Evolutionary conservation across 208 protist genomes (phyloP).

Genomic region (Angomonas ambiguus): DNA sequence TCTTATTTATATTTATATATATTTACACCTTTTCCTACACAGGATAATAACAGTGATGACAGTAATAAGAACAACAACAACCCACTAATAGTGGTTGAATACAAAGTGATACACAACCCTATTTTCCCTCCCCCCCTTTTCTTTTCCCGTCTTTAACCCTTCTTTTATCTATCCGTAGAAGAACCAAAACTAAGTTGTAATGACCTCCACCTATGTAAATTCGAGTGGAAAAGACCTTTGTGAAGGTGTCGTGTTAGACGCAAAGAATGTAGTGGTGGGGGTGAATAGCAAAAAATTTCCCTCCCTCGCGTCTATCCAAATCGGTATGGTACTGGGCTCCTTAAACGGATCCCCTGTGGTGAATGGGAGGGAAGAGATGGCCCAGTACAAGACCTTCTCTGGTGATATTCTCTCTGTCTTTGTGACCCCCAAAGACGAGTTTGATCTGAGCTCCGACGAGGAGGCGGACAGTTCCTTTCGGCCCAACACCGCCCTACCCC

Average conservation of each 20-base stretch:
- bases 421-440: slow-evolving; percentile 44
- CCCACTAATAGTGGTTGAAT: no score
- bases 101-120: neutral
- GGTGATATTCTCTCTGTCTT: slow-evolving; percentile 64
- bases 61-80: neutral
- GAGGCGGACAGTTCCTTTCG: slow-evolving; percentile 49
- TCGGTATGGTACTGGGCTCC: slow-evolving; percentile 72
- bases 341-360: slow-evolving; percentile 64
- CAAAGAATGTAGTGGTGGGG: slow-evolving; percentile 41
- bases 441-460: slow-evolving; percentile 75
- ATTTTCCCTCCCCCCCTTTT: neutral
- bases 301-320: slow-evolving; percentile 28
- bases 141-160: neutral
- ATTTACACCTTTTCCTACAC: neutral
- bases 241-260: slow-evolving; percentile 40
- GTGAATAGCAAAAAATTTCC: slow-evolving; percentile 32
- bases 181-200: no score
- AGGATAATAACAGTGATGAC: no score
- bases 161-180: slow-evolving; percentile 11
- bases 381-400: slow-evolving; percentile 25
- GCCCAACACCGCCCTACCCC: slow-evolving; percentile 32
- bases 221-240: slow-evolving; percentile 49
- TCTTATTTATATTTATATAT: neutral
- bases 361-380: slow-evolving; percentile 45
- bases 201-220: slow-evolving; percentile 46